These are phyloP conservation scores for Septoria linicola DNA, from an alignment of 2,329 filamentous ascomycete species.

Conservation along the genomic window DNA sequence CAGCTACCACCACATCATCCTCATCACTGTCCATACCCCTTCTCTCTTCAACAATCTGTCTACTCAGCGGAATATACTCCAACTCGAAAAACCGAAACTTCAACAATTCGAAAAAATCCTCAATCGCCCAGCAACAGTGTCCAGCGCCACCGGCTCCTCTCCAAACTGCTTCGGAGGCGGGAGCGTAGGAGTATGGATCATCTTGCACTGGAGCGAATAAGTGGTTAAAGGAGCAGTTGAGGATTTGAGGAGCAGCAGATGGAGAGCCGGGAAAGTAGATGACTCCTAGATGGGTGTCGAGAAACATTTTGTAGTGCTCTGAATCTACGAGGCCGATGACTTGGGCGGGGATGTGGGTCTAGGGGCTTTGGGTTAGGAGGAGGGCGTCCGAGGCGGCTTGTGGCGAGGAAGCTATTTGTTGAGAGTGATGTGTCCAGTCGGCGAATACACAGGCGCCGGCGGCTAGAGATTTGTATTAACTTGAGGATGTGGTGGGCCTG, in stretches of 20 bases:
- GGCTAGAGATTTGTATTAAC: neutral
- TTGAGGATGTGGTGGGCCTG: neutral
- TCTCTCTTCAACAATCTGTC: neutral
- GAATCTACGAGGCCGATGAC: constrained; percentile 1
- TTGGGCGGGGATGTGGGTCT: neutral
- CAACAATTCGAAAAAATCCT: constrained; percentile 6
- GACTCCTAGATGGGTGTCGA: constrained; percentile 6
- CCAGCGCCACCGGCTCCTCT: neutral
- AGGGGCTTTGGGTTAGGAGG: neutral
- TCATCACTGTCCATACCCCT: neutral
- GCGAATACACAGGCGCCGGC: neutral
- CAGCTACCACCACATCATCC: neutral
- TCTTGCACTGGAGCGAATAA: neutral
- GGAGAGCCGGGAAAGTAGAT: neutral
- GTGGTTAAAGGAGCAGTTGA: neutral
- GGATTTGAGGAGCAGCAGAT: neutral
- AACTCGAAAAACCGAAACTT: constrained; percentile 3
- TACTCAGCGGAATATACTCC: neutral
- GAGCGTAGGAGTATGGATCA: neutral
- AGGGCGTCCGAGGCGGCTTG: neutral
- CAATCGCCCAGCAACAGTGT: constrained; percentile 1
- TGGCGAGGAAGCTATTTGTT: neutral
- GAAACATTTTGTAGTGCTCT: neutral
- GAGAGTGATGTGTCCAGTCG: constrained; percentile 2
- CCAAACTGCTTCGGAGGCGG: neutral